Evolutionary conservation across 2,329 filamentous ascomycete species (phyloP), one percentile per base, ranked within the genome.

Genomic region (Ceratocystis huliohia): DNA sequence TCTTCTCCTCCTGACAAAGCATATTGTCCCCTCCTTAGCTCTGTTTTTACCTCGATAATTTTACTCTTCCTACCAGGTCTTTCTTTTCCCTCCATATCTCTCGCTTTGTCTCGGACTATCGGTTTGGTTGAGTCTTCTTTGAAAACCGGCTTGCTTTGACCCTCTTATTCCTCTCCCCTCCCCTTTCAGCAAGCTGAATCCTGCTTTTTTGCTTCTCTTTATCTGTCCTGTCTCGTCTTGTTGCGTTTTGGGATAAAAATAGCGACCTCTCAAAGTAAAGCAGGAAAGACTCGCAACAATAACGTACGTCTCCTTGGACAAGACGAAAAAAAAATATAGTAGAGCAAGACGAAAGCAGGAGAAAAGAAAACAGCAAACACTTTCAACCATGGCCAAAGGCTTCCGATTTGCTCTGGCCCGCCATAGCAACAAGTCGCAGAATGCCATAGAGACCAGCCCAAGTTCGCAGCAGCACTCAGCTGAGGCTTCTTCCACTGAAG

Each of bases 81-180:
- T 13, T 25, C 33, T n/a, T 44, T 28, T 57, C 70, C 75, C 33
- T 15, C 50, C 37, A 15, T 41, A 41, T 44, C 30, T 66, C 13
- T 30, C 68, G 33, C 48, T 67, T 63, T 65, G 66, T 7, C 41
- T 63, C 33, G 62, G 22, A 28, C 7, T 10, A 15, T 25, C 15
- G 7, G 15, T 6, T 25, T 33, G 30, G 41, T 63, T 48, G 46
- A 28, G 37, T 25, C n/a, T 44, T 28, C 20, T 48, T 30, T 48
- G 46, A 56, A 46, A 22, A 22, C 17, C 15, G 20, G 20, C 62
- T 65, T 56, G 46, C 63, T 44, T 25, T 65, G 28, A 37, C 46
- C 48, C 56, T 33, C 28, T 28, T 20, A 30, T 37, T 37, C 62
- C 46, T 64, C 33, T n/a, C 13, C 48, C 45, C 56, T 15, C 28